Evolutionary conservation across 1,284 basidiomycete genomes (phyloP).

Genomic region (Trichosporon ovoides): DNA sequence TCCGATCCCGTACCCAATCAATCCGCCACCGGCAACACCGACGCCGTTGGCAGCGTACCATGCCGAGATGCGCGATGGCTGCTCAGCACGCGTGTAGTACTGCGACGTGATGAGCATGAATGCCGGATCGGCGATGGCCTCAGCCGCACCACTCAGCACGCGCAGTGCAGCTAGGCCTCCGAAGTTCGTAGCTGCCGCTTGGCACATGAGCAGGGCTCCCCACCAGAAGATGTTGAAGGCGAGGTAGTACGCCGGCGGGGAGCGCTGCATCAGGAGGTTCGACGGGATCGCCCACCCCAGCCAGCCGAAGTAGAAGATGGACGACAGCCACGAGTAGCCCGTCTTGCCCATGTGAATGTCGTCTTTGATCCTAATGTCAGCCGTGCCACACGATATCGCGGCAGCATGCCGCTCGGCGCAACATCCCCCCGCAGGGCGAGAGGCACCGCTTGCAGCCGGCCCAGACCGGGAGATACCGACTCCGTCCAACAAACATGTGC

Average conservation of each 20-base stretch:
- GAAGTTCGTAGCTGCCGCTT: conserved; percentile 51
- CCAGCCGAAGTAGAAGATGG: conserved; percentile 54
- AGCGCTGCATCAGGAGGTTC: conserved; percentile 53
- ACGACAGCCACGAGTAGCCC: conserved; percentile 46
- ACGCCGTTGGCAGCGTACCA: conserved; percentile 49
- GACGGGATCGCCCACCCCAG: conserved; percentile 53
- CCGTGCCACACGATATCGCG: not conserved
- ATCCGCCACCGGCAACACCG: conserved; percentile 43
- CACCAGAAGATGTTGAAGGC: conserved; percentile 52
- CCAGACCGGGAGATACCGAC: not conserved
- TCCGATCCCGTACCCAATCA: conserved; percentile 38
- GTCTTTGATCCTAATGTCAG: conserved; percentile 31
- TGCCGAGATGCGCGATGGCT: conserved; percentile 40
- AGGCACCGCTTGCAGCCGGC: not conserved
- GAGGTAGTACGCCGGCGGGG: conserved; percentile 51
- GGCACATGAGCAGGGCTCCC: conserved; percentile 48
- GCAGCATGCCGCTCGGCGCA: too few species aligned
- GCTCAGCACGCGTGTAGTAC: conserved; percentile 46
- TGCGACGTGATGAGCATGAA: conserved; percentile 41
- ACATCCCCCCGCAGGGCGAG: too few species aligned
- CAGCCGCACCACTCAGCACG: conserved; percentile 49
- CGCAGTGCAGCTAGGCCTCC: conserved; percentile 49
- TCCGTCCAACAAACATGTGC: not conserved
- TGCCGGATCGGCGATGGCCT: conserved; percentile 50
- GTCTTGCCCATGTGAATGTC: conserved; percentile 39